Evolutionary conservation across 345 rosid species (phyloP).

Genomic region (Microcos paniculata): DNA sequence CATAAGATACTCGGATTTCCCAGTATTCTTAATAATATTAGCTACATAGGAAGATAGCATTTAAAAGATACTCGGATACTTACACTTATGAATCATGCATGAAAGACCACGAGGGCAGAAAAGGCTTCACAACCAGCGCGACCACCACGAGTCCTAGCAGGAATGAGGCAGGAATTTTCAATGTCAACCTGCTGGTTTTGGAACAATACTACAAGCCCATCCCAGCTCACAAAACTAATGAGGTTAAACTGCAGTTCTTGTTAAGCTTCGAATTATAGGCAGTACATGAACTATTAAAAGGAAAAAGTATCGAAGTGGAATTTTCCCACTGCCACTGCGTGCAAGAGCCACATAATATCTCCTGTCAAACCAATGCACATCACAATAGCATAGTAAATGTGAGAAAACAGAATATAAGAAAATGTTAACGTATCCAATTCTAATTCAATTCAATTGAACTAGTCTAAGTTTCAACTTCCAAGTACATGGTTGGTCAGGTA

Average conservation of each 20-base stretch:
- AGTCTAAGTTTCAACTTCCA: neutral
- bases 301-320: slow-evolving; percentile 54
- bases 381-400: neutral
- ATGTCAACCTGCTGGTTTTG: slow-evolving; percentile 47
- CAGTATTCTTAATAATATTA: neutral
- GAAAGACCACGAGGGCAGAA: slow-evolving; percentile 88
- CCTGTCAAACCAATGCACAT: slow-evolving; percentile 39
- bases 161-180: slow-evolving; percentile 47
- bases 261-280: slow-evolving; percentile 51
- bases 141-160: slow-evolving; percentile 57
- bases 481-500: neutral
- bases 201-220: slow-evolving; percentile 76
- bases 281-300: slow-evolving; percentile 29
- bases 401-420: neutral
- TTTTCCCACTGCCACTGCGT: too few relatives aligned
- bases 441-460: neutral
- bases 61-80: slow-evolving; percentile 25
- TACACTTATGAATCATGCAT: slow-evolving; percentile 84
- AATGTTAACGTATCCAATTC: neutral
- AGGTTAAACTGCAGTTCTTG: slow-evolving; percentile 66
- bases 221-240: slow-evolving; percentile 90
- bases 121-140: slow-evolving; percentile 78
- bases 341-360: slow-evolving; percentile 42
- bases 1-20: neutral
- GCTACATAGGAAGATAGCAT: neutral